phyloP scores from a whole-genome alignment of 2,329 filamentous ascomycete genomes.

The Colletotrichum karsti region DNA sequence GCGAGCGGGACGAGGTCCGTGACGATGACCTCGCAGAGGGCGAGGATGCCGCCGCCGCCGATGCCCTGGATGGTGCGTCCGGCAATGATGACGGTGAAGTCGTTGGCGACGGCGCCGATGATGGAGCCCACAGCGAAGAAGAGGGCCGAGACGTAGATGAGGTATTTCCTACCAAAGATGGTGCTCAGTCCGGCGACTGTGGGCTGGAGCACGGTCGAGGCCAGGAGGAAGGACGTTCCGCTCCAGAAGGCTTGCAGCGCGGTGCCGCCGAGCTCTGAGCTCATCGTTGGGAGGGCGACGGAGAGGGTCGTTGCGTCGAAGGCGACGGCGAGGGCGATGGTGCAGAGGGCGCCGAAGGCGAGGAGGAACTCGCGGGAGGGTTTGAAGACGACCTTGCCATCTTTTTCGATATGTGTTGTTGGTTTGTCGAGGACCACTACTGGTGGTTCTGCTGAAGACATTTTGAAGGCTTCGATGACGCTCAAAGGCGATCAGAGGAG shows the following conservation, averaged over 20 bases:
- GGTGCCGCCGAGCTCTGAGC: constrained; percentile 57
- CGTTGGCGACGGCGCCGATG: constrained; percentile 42
- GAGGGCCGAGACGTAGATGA: constrained; percentile 37
- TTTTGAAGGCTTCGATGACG: neutral
- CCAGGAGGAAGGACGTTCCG: constrained; percentile 74
- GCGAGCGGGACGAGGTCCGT: constrained; percentile 55
- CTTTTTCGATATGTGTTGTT: constrained; percentile 1
- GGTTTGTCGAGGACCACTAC: neutral
- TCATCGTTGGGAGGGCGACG: constrained; percentile 60
- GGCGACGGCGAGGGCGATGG: constrained; percentile 69
- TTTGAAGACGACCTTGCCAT: constrained; percentile 37
- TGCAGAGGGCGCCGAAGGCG: constrained; percentile 59
- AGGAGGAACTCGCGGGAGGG: constrained; percentile 49
- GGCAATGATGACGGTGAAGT: constrained; percentile 45
- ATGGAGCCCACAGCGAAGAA: constrained; percentile 51
- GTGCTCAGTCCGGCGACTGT: constrained; percentile 46
- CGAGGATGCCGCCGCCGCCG: constrained; percentile 59
- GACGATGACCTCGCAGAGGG: constrained; percentile 54
- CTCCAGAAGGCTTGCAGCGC: constrained; percentile 75
- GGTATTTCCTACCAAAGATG: constrained; percentile 43
- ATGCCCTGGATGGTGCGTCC: constrained; percentile 62
- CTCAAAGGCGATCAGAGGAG: neutral
- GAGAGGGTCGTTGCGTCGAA: constrained; percentile 73
- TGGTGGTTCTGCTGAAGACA: constrained; percentile 5
- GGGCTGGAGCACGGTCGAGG: constrained; percentile 69